Conservation (phyloP, 1,284 basidiomycete species). For the Malassezia restricta region DNA sequence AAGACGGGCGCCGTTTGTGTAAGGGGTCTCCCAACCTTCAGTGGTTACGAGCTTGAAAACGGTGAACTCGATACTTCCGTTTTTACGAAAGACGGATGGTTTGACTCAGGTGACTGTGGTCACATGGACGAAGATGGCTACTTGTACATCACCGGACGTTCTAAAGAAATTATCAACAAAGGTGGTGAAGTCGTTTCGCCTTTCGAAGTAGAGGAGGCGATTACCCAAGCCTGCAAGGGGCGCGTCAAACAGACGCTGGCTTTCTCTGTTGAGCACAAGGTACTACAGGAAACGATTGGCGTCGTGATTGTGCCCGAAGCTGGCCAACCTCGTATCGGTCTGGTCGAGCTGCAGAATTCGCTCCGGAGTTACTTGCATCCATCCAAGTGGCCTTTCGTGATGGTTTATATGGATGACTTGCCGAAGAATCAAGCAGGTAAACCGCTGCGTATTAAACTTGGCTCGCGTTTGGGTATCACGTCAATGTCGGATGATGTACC, state of each 20-base stretch:
- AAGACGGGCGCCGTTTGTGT: conserved; percentile 44
- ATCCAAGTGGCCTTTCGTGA: conserved; percentile 45
- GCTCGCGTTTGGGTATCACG: conserved; percentile 41
- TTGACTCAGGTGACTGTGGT: conserved; percentile 46
- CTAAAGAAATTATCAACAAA: conserved; percentile 47
- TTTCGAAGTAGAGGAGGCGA: conserved; percentile 46
- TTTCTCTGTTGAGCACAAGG: conserved; percentile 45
- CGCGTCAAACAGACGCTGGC: conserved; percentile 45
- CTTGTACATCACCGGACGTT: conserved; percentile 45
- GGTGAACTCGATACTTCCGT: conserved; percentile 39
- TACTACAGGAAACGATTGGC: conserved; percentile 46
- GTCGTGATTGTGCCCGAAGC: conserved; percentile 44
- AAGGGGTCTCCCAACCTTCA: conserved; percentile 42
- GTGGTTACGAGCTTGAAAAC: conserved; percentile 39
- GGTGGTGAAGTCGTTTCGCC: conserved; percentile 46
- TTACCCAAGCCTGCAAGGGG: conserved; percentile 41
- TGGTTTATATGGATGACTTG: conserved; percentile 45
- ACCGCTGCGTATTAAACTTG: conserved; percentile 46
- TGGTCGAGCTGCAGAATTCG: conserved; percentile 44
- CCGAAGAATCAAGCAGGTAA: conserved; percentile 46
- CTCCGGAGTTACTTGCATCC: conserved; percentile 43
- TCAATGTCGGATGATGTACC: conserved; percentile 43
- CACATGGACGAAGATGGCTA: conserved; percentile 46
- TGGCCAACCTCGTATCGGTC: conserved; percentile 43
- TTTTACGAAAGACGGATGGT: conserved; percentile 45